Conservation (phyloP, 495 filamentous ascomycete genomes). For the Neurospora pannonica region DNA sequence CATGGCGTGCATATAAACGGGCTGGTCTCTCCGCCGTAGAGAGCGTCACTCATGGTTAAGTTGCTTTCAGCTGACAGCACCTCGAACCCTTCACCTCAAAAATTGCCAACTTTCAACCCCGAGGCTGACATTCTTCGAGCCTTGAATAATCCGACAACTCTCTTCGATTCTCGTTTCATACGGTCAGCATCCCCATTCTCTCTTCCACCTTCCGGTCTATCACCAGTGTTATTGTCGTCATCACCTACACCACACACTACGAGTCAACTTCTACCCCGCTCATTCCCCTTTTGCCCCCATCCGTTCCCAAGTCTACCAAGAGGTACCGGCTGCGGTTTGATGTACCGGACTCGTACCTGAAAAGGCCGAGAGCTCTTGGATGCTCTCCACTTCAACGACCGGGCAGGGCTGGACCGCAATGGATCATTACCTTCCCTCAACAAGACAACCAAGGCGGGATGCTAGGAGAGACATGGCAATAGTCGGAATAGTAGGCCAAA, state of each 20-base stretch:
- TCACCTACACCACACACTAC: neutral
- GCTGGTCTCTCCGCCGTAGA: conserved; percentile 7
- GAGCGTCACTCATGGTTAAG: neutral
- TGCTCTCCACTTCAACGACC: neutral
- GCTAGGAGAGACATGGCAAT: neutral
- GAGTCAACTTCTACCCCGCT: neutral
- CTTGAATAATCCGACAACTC: neutral
- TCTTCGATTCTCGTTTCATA: neutral
- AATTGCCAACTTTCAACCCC: neutral
- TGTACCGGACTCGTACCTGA: neutral
- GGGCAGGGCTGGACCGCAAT: neutral
- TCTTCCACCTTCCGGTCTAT: neutral
- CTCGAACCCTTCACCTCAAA: neutral
- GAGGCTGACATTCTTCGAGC: neutral
- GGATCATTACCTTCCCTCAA: neutral
- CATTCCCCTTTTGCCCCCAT: neutral
- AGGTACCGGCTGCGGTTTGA: neutral
- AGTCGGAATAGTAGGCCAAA: neutral
- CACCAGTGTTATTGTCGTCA: neutral
- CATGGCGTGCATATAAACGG: conserved; percentile 18
- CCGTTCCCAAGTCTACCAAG: neutral
- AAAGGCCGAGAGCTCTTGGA: neutral
- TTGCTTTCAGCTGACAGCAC: conserved; percentile 3
- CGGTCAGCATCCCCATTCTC: neutral
- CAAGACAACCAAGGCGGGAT: neutral